Percentiles rank a stretch among this genome's conserved stretches.
These are phyloP conservation scores for Bryoglossum gracile DNA, from an alignment of 495 filamentous ascomycete genomes.

Conservation along the genomic window DNA sequence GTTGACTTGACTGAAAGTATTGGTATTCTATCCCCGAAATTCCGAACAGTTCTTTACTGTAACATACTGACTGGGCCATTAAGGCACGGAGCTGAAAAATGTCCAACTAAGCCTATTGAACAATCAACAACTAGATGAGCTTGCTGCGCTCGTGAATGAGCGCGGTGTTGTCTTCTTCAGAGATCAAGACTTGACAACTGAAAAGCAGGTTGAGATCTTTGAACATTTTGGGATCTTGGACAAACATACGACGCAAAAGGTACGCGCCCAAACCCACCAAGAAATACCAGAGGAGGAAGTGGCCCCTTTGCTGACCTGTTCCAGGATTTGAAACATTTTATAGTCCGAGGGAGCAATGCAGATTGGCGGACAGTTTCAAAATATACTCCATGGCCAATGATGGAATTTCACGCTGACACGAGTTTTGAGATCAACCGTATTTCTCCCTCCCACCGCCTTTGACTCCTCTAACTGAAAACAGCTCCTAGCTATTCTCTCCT, in stretches of 20 bases:
- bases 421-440: constrained; percentile 43
- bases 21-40: constrained; percentile 17
- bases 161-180: constrained; percentile 44
- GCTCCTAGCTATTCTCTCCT: constrained; percentile 43
- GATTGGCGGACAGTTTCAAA: constrained; percentile 33
- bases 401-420: constrained; percentile 44
- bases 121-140: constrained; percentile 35
- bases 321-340: constrained; percentile 28
- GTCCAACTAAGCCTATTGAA: constrained; percentile 41
- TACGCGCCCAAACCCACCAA: constrained; percentile 10
- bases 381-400: constrained; percentile 38
- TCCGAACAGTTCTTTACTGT: background rate
- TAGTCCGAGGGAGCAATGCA: constrained; percentile 32
- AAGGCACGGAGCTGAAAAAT: constrained; percentile 36
- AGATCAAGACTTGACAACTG: constrained; percentile 42
- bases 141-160: constrained; percentile 38
- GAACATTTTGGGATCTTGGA: constrained; percentile 45
- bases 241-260: constrained; percentile 42
- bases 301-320: background rate
- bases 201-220: constrained; percentile 42
- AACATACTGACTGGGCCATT: constrained; percentile 6
- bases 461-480: constrained; percentile 7
- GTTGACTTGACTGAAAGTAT: constrained; percentile 46
- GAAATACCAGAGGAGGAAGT: constrained; percentile 14
- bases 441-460: constrained; percentile 2